Base-by-base conservation (phyloP, 2,329 filamentous ascomycete genomes). In the Paracoccidioides brasiliensis region DNA sequence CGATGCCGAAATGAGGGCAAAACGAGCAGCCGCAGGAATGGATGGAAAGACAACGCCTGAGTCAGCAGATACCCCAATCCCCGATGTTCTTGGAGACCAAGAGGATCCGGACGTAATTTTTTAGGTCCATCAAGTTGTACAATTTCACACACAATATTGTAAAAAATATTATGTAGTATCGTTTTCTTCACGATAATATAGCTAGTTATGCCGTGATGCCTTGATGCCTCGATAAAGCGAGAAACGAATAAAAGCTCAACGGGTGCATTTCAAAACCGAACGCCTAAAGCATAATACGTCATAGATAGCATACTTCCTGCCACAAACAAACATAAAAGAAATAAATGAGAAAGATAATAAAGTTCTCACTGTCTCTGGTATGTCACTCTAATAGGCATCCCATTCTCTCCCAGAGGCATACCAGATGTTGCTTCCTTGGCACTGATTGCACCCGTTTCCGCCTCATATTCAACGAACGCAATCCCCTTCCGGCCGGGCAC, bases 391-490 rank as follows among this genome's bases (percentile, higher is more conserved):
- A 98, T 88, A 6, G 82, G 77, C 73, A 89, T 88, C 62, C 80
- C 80, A 48, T 83, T 82, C 15, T 83, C 83, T 54, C 85, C 86
- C 63, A 98, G 75, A 30, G 81, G 77, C 82, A 93, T 90, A 28
- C 89, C 89, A 10, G 88, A 85, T 37, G 89, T 95, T 60, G 85
- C 89, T 77, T 97, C 91, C 78, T 95, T 97, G 15, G 93, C 93
- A 55, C 83, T 85, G 64, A 95, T 95, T 33, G 93, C 90, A 44
- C 88, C 90, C 50, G 84, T 80, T 74, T 97, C 90, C 62, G 82
- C 84, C 65, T 95, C 89, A 74, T 97, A 98, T 72, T 98, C 93
- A 58, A 96, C 89, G 70, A 98, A 98, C 0, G 90, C 93, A 70
- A 98, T 90, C 3, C 89, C 89, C 60, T 82, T 85, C 53, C 91